Percentiles rank a stretch among this genome's conserved stretches.
Evolutionary conservation across 225 moss, liverwort and hornwort genomes (phyloP).

Genomic region (Polytrichum formosum): DNA sequence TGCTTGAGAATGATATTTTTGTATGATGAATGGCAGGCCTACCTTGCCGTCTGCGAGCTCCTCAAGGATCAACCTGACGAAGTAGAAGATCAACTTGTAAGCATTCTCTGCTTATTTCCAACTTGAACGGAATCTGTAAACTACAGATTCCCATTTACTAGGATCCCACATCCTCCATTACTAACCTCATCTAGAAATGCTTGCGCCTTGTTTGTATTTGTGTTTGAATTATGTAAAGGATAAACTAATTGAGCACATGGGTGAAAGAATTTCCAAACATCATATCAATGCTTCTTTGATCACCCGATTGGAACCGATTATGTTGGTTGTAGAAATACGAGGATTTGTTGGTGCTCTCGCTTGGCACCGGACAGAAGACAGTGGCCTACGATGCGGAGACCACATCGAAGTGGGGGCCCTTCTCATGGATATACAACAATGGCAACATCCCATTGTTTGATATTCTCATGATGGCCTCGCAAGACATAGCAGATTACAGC

Average conservation of each 20-base stretch:
- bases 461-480: conserved; percentile 23
- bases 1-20: no score
- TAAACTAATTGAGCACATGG: no score
- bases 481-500: conserved; percentile 30
- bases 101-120: neutral
- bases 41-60: conserved; percentile 25
- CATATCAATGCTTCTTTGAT: no score
- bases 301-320: neutral
- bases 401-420: conserved; percentile 12
- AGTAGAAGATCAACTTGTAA: conserved; percentile 7
- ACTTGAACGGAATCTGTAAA: no score
- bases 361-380: conserved; percentile 15
- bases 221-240: no score
- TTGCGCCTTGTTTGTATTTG: no score
- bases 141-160: no score
- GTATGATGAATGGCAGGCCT: conserved; percentile 5
- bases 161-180: no score
- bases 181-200: no score
- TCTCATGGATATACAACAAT: conserved; percentile 25
- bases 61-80: conserved; percentile 13
- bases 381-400: conserved; percentile 14
- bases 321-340: conserved; percentile 20
- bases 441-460: conserved; percentile 25
- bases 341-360: conserved; percentile 34
- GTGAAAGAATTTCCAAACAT: no score